Evolutionary conservation across 1,284 basidiomycete genomes (phyloP).

Genomic region (Mycosarcoma maydis): DNA sequence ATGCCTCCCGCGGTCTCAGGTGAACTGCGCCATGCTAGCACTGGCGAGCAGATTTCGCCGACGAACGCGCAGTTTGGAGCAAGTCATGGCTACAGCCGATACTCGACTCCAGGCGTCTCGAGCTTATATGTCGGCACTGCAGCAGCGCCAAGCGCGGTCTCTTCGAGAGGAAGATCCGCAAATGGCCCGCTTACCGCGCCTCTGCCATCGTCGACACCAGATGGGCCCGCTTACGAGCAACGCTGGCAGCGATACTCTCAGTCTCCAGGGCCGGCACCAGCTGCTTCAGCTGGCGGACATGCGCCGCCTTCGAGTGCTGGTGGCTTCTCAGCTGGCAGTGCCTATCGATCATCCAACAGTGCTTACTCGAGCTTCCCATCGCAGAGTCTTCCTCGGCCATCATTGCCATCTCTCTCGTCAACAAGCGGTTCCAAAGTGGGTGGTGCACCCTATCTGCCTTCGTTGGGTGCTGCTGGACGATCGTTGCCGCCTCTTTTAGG

Average conservation of each 20-base stretch:
- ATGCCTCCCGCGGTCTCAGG: conserved; percentile 24
- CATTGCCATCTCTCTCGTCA: conserved; percentile 31
- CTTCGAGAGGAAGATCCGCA: conserved; percentile 9
- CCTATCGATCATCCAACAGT: conserved; percentile 34
- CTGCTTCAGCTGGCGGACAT: conserved; percentile 6
- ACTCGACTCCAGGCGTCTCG: conserved; percentile 18
- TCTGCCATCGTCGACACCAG: conserved; percentile 15
- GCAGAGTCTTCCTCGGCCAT: conserved; percentile 41
- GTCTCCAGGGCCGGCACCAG: conserved; percentile 28
- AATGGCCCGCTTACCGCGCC: conserved; percentile 34
- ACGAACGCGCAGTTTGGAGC: conserved; percentile 25
- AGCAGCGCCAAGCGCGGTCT: conserved; percentile 15
- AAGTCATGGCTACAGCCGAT: conserved; percentile 29
- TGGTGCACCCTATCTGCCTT: conserved; percentile 37
- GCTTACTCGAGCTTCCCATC: conserved; percentile 45
- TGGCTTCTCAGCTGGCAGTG: conserved; percentile 32
- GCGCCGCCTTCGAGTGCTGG: not conserved
- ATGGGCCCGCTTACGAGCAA: conserved; percentile 29
- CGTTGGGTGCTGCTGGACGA: conserved; percentile 25
- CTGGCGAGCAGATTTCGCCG: conserved; percentile 27
- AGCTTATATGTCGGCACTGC: conserved; percentile 27
- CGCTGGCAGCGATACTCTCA: conserved; percentile 41
- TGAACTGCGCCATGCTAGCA: conserved; percentile 19
- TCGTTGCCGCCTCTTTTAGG: conserved; percentile 47
- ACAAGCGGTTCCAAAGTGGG: conserved; percentile 19